Conservation (phyloP, 768 basidiomycete genomes). For the Flagelloscypha sp. region DNA sequence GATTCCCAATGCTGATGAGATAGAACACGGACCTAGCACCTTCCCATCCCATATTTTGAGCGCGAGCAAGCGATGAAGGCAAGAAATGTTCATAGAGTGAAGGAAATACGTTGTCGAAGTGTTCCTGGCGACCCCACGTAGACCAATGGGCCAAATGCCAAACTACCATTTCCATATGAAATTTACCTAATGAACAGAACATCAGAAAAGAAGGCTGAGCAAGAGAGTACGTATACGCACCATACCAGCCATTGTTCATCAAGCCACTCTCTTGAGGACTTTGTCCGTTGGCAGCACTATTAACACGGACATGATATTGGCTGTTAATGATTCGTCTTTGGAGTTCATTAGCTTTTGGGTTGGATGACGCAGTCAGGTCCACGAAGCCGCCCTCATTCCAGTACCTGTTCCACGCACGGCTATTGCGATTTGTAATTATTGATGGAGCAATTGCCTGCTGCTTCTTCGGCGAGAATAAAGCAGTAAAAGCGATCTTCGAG, state of each 20-base stretch:
- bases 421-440: no score
- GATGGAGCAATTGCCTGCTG: no score
- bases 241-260: conserved; percentile 3
- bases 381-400: neutral
- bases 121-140: neutral
- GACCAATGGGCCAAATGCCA: conserved; percentile 1
- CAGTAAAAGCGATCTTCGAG: conserved; percentile 3
- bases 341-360: neutral
- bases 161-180: conserved; percentile 1
- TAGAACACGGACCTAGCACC: no score
- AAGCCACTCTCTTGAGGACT: neutral
- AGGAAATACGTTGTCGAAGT: neutral
- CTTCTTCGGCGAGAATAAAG: no score
- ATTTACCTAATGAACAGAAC: neutral
- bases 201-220: no score
- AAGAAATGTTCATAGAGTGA: neutral
- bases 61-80: neutral
- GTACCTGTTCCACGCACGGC: neutral
- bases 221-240: no score
- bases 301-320: conserved; percentile 1
- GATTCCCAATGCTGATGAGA: no score
- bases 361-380: neutral
- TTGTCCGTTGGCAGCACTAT: neutral
- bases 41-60: conserved; percentile 1
- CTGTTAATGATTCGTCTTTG: conserved; percentile 1